Evolutionary conservation across 2,329 filamentous ascomycete species (phyloP).

Genomic region (Seiridium cupressi): DNA sequence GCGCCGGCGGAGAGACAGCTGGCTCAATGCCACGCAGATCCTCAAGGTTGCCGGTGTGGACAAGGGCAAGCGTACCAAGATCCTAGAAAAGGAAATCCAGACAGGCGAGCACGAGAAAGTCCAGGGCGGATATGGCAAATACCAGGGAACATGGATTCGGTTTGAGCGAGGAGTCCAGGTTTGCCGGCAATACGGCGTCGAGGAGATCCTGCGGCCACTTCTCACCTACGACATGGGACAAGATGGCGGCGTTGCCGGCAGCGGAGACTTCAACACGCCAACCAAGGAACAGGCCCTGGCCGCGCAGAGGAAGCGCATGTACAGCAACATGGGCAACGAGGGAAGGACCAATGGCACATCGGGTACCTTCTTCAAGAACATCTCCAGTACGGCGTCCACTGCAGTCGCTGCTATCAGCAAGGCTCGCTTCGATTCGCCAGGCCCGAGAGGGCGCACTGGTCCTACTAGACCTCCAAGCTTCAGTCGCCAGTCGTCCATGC

Average conservation of each 20-base stretch:
- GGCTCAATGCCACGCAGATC: conserved; percentile 98
- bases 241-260: conserved; percentile 69
- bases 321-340: conserved; percentile 68
- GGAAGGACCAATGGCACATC: conserved; percentile 64
- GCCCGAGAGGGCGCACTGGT: conserved; percentile 63
- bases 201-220: conserved; percentile 71
- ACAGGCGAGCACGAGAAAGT: conserved; percentile 98
- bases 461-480: conserved; percentile 67
- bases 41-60: conserved; percentile 96
- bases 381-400: conserved; percentile 87
- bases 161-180: conserved; percentile 91
- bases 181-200: conserved; percentile 76
- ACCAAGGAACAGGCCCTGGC: conserved; percentile 99
- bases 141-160: conserved; percentile 98
- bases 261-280: conserved; percentile 82
- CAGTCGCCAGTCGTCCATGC: conserved; percentile 69
- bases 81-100: conserved; percentile 95
- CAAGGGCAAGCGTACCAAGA: conserved; percentile 96
- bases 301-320: conserved; percentile 87
- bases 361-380: conserved; percentile 96
- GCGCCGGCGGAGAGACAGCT: conserved; percentile 91
- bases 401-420: conserved; percentile 97
- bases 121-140: conserved; percentile 97
- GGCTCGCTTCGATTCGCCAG: conserved; percentile 87
- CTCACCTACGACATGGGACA: conserved; percentile 79